These are phyloP conservation scores for Botrytis medusae DNA, from an alignment of 2,329 filamentous ascomycete genomes.

Conservation along the genomic window DNA sequence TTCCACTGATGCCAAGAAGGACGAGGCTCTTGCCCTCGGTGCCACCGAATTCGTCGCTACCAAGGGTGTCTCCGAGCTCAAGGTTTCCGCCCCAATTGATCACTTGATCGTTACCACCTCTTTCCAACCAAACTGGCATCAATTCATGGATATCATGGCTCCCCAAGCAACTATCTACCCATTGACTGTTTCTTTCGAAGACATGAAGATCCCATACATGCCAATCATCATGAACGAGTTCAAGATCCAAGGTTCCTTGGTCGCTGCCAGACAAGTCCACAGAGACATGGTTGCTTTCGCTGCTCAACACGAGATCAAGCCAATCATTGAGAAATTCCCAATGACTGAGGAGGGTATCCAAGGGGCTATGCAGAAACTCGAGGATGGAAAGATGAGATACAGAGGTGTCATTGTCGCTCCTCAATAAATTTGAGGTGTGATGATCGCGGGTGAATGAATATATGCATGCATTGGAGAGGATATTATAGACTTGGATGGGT, in stretches of 20 bases:
- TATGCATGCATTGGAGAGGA: not conserved
- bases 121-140: slow-evolving; percentile 56
- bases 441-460: not conserved
- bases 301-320: slow-evolving; percentile 57
- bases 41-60: slow-evolving; percentile 61
- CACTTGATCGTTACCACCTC: slow-evolving; percentile 38
- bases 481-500: not conserved
- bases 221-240: slow-evolving; percentile 34
- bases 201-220: slow-evolving; percentile 38
- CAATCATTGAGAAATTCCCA: slow-evolving; percentile 56
- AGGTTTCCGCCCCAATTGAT: slow-evolving; percentile 39
- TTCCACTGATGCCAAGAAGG: slow-evolving; percentile 60
- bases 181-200: slow-evolving; percentile 60
- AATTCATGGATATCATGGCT: slow-evolving; percentile 61
- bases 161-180: slow-evolving; percentile 61
- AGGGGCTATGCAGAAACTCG: slow-evolving; percentile 55
- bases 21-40: slow-evolving; percentile 59
- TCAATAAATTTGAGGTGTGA: slow-evolving; percentile 24
- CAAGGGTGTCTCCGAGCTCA: slow-evolving; percentile 39
- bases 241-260: slow-evolving; percentile 36
- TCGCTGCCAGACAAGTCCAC: slow-evolving; percentile 47
- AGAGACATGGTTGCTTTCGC: slow-evolving; percentile 60
- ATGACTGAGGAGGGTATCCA: slow-evolving; percentile 55
- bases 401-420: slow-evolving; percentile 44
- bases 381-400: slow-evolving; percentile 54